Evolutionary conservation across 495 filamentous ascomycete genomes (phyloP), one percentile per base, ranked within the genome.

Genomic region (Aspergillus sparsus): DNA sequence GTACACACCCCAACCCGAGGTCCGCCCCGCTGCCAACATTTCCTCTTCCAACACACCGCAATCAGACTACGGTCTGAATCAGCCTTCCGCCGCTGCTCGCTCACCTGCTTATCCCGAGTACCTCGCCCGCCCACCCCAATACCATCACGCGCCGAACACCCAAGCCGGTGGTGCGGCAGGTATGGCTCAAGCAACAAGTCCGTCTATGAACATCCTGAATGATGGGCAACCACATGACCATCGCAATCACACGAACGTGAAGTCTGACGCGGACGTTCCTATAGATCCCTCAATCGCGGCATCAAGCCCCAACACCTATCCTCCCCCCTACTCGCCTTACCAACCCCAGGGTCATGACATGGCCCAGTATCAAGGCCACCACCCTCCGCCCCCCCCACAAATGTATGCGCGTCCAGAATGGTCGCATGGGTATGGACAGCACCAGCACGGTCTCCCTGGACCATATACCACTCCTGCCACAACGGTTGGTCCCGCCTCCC

Each of bases 181-280:
- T 87, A 97, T 96, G 93, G 90, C 91, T 83, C 90, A 96, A 89
- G 81, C 91, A 88, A 87, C 89, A 88, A 97, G 92, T 97, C 89
- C 90, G 92, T 95, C 89, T 74, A 84, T 88, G 82, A 83, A 85
- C 84, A 80, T 88, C 80, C 83, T 84, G 82, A 85, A 89, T 88
- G 86, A 84, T 76, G 82, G 80, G 69, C 83, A 85, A 77, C 82
- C 83, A 82, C 83, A 89, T 78, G 81, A 81, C 77, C 75, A 76
- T 79, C 78, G 81, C 75, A 79, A 76, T 69, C 79, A 82, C 68
- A 79, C 85, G 71, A 87, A 87, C 80, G 81, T 85, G 74, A 91
- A 90, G 76, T 93, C 91, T 96, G 89, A 96, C 92, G 82, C 83
- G 85, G 87, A 91, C 85, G 85, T 94, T 80, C 92, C 91, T 89